phyloP scores from a whole-genome alignment of 768 basidiomycete species.

The Hericium erinaceus region DNA sequence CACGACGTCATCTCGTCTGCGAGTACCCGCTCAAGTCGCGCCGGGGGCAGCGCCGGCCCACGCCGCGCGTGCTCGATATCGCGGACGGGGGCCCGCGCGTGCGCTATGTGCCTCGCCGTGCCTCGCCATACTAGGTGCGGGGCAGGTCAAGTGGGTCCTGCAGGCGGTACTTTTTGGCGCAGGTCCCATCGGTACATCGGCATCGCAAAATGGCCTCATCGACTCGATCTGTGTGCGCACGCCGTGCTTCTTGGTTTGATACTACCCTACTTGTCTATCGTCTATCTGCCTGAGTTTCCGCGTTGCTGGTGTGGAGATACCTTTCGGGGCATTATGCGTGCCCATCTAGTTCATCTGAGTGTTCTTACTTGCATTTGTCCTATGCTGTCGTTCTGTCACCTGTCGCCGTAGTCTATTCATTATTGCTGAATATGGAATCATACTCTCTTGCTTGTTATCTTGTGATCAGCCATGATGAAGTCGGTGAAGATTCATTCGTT shows the following conservation, averaged over 20 bases:
- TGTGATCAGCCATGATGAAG: too few relatives aligned
- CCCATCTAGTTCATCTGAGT: neutral
- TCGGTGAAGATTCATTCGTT: too few relatives aligned
- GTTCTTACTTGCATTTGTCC: neutral
- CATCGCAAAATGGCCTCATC: too few relatives aligned
- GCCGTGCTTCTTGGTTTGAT: too few relatives aligned
- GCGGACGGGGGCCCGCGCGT: neutral
- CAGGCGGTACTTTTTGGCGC: too few relatives aligned
- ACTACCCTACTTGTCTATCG: too few relatives aligned
- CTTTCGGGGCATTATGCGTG: neutral
- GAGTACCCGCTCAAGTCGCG: conserved; percentile 15
- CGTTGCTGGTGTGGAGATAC: neutral
- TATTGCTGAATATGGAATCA: neutral
- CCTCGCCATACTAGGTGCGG: neutral
- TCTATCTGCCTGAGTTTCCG: neutral
- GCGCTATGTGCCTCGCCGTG: conserved; percentile 8
- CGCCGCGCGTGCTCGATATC: neutral
- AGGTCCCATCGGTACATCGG: too few relatives aligned
- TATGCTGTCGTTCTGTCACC: neutral
- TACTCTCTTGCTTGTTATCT: neutral
- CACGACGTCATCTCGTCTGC: conserved; percentile 11
- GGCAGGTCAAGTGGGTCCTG: too few relatives aligned
- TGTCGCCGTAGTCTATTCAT: neutral
- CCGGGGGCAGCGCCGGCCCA: conserved; percentile 17
- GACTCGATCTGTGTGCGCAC: too few relatives aligned